phyloP scores from a whole-genome alignment of 768 basidiomycete species.

The Mycena maculata region DNA sequence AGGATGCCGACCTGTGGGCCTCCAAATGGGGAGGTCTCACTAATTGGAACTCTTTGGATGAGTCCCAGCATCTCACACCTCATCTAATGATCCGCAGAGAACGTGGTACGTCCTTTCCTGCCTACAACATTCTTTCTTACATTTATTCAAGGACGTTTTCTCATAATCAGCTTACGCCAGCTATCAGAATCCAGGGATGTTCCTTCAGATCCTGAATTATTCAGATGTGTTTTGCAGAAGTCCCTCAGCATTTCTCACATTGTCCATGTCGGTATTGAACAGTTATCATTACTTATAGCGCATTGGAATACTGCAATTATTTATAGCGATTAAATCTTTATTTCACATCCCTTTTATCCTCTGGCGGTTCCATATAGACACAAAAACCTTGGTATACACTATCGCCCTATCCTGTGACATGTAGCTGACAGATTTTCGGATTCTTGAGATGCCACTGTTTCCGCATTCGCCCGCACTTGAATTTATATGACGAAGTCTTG shows the following conservation, averaged over 20 bases:
- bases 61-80: neutral
- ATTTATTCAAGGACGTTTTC: neutral
- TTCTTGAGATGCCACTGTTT: constrained; percentile 41
- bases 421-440: constrained; percentile 45
- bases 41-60: neutral
- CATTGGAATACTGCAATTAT: too few species aligned
- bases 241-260: neutral
- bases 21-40: neutral
- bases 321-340: too few species aligned
- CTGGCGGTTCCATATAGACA: too few species aligned
- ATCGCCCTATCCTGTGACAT: neutral
- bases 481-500: constrained; percentile 40
- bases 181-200: neutral
- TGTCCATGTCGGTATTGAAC: neutral
- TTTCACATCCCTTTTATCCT: too few species aligned
- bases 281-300: neutral
- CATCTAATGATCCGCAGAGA: neutral
- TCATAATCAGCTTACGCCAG: neutral
- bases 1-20: neutral
- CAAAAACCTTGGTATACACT: too few species aligned
- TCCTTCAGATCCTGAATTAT: neutral
- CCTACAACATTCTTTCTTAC: too few species aligned
- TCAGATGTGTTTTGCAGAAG: neutral
- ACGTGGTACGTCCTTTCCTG: too few species aligned
- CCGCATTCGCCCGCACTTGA: constrained; percentile 49